These are phyloP conservation scores for Peronosclerospora sorghi DNA, from an alignment of 352 stramenopile species.

Conservation along the genomic window DNA sequence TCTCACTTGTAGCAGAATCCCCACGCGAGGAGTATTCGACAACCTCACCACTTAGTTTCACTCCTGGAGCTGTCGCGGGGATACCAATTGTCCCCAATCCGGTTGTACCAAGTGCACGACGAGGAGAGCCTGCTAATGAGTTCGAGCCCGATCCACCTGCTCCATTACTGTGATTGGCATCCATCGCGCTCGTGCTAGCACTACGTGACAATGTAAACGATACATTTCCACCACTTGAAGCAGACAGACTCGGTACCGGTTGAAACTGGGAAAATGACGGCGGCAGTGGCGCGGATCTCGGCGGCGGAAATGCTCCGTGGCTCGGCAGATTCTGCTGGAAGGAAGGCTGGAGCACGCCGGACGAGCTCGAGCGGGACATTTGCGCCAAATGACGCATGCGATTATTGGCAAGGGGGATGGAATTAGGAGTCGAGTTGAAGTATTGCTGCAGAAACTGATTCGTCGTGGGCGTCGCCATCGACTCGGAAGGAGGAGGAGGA, in stretches of 20 bases:
- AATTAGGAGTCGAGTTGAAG: slow-evolving; percentile 24
- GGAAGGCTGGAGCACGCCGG: slow-evolving; percentile 16
- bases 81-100: slow-evolving; percentile 13
- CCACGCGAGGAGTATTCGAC: slow-evolving; percentile 43
- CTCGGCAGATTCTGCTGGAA: slow-evolving; percentile 18
- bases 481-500: slow-evolving; percentile 6
- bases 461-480: slow-evolving; percentile 12
- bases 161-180: slow-evolving; percentile 27
- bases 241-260: slow-evolving; percentile 23
- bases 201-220: slow-evolving; percentile 29
- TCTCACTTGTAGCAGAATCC: slow-evolving; percentile 27
- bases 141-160: slow-evolving; percentile 25
- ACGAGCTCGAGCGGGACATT: slow-evolving; percentile 22
- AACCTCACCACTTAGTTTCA: slow-evolving; percentile 31
- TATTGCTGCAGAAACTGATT: slow-evolving; percentile 57
- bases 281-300: slow-evolving; percentile 14
- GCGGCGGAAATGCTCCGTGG: slow-evolving; percentile 20
- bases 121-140: slow-evolving; percentile 33
- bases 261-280: slow-evolving; percentile 29
- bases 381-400: slow-evolving; percentile 23
- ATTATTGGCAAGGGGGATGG: slow-evolving; percentile 13
- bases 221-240: slow-evolving; percentile 16
- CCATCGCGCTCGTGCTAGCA: slow-evolving; percentile 23
- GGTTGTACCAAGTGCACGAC: slow-evolving; percentile 15
- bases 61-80: slow-evolving; percentile 27